Percentiles rank a stretch among this genome's conserved stretches.
Evolutionary conservation across 73 alveolate genomes (phyloP).

Genomic region (Uronychia binucleata): DNA sequence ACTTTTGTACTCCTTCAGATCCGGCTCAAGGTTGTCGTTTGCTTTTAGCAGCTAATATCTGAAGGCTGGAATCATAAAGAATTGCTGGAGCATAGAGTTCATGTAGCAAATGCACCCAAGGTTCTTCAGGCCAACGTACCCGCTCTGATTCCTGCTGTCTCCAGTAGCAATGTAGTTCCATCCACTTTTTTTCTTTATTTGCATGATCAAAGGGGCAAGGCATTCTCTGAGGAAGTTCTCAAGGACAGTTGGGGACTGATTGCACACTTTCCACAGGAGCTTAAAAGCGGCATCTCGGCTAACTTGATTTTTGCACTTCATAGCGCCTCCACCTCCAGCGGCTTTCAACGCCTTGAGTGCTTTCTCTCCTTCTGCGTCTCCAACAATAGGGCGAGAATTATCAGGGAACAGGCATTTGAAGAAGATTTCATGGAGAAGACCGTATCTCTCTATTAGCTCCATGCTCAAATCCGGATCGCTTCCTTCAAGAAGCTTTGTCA

Average conservation of each 20-base stretch:
- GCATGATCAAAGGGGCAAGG: slow-evolving; percentile 43
- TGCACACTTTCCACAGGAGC: slow-evolving; percentile 44
- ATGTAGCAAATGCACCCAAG: slow-evolving; percentile 95
- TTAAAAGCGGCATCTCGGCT: slow-evolving; percentile 53
- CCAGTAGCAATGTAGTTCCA: slow-evolving; percentile 80
- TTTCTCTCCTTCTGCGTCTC: slow-evolving; percentile 16
- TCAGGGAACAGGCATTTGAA: slow-evolving; percentile 44
- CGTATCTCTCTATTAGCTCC: slow-evolving; percentile 34
- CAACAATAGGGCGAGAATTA: not conserved
- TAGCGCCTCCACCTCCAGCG: not conserved
- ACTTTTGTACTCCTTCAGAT: slow-evolving; percentile 59
- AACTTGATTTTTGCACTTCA: slow-evolving; percentile 40
- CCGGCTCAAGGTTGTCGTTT: slow-evolving; percentile 70
- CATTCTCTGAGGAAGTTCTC: slow-evolving; percentile 43
- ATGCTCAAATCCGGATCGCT: not conserved
- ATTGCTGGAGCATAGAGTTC: slow-evolving; percentile 96
- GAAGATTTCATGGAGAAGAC: slow-evolving; percentile 51
- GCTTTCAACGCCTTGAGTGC: not conserved
- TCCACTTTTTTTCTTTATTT: slow-evolving; percentile 54
- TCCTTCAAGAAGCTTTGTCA: not conserved
- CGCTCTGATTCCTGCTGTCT: slow-evolving; percentile 61
- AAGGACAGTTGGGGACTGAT: slow-evolving; percentile 42
- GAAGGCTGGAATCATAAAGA: slow-evolving; percentile 93
- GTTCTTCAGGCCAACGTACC: slow-evolving; percentile 84
- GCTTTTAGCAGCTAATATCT: slow-evolving; percentile 92